These are phyloP conservation scores for Emmonsiellopsis sp. DNA, from an alignment of 2,329 filamentous ascomycete genomes.

Conservation along the genomic window DNA sequence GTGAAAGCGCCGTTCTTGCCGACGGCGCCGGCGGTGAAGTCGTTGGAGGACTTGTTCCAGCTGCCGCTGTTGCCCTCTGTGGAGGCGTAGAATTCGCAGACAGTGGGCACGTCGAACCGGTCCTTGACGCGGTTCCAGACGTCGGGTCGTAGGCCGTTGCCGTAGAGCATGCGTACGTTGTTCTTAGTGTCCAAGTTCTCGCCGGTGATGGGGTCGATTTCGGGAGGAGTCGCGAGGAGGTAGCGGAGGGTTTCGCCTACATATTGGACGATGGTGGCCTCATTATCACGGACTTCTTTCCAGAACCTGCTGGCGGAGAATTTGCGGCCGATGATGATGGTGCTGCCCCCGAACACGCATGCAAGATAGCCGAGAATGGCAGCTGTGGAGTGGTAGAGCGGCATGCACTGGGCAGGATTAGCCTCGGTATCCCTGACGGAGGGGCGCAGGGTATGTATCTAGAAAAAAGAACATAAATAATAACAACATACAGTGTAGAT, in stretches of 20 bases:
- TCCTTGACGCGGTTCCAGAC: slow-evolving; percentile 77
- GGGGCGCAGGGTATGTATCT: not conserved
- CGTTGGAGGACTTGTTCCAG: slow-evolving; percentile 66
- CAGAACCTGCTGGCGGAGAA: slow-evolving; percentile 73
- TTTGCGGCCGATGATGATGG: slow-evolving; percentile 62
- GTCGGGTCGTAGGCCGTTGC: slow-evolving; percentile 77
- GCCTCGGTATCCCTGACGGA: slow-evolving; percentile 3
- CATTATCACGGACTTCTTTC: slow-evolving; percentile 59
- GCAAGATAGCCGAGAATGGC: slow-evolving; percentile 58
- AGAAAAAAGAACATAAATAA: not conserved
- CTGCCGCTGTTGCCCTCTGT: slow-evolving; percentile 62
- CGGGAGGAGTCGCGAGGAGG: slow-evolving; percentile 56
- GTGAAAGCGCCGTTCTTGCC: slow-evolving; percentile 61
- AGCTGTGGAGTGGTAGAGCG: slow-evolving; percentile 77
- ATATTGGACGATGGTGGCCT: slow-evolving; percentile 73
- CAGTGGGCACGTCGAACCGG: slow-evolving; percentile 63
- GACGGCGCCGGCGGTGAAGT: slow-evolving; percentile 65
- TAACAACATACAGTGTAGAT: slow-evolving; percentile 58
- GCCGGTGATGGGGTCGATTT: slow-evolving; percentile 53
- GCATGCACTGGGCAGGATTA: slow-evolving; percentile 56
- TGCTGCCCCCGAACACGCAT: slow-evolving; percentile 51
- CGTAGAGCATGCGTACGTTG: slow-evolving; percentile 64
- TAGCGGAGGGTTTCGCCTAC: slow-evolving; percentile 84
- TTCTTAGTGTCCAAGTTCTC: slow-evolving; percentile 64
- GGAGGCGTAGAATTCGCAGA: slow-evolving; percentile 73